A percentile compares a stretch with the other conserved stretches of the same genome.
phyloP scores from a whole-genome alignment of 2,329 filamentous ascomycete genomes.

The Davidsoniella neocaledoniae region DNA sequence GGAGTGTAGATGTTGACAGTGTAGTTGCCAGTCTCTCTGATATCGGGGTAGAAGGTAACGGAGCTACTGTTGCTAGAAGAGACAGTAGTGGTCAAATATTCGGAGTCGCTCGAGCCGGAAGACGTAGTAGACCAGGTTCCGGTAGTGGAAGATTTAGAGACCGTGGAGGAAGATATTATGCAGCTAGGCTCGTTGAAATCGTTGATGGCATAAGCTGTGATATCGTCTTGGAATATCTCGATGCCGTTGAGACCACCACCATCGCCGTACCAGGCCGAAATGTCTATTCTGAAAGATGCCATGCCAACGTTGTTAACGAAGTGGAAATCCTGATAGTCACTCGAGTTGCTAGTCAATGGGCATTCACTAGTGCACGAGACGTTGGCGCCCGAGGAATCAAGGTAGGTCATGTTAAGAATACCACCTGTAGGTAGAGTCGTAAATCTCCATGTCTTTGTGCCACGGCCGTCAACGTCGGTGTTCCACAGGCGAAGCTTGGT shows the following conservation, averaged over 20 bases:
- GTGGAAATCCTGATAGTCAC: constrained; percentile 70
- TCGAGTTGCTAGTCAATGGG: constrained; percentile 57
- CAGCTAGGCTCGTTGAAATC: constrained; percentile 82
- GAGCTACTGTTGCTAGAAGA: constrained; percentile 33
- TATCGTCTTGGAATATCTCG: constrained; percentile 71
- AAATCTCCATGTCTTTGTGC: constrained; percentile 77
- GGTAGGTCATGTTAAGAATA: constrained; percentile 92
- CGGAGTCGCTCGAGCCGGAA: constrained; percentile 45
- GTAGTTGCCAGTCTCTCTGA: constrained; percentile 82
- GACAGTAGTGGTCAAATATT: constrained; percentile 59
- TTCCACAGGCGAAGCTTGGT: constrained; percentile 82
- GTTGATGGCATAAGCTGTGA: constrained; percentile 69
- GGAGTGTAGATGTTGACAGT: constrained; percentile 83
- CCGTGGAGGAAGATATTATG: constrained; percentile 34
- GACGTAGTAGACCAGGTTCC: constrained; percentile 59
- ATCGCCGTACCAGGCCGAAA: constrained; percentile 71
- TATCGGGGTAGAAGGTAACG: constrained; percentile 68
- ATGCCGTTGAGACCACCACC: constrained; percentile 78
- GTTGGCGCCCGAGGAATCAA: constrained; percentile 53
- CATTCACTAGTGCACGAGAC: constrained; percentile 65
- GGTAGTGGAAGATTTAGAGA: constrained; percentile 49
- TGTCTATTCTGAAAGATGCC: constrained; percentile 69
- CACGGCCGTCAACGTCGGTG: constrained; percentile 65
- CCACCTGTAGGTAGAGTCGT: constrained; percentile 73
- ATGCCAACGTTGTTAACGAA: constrained; percentile 83